Evolutionary conservation across 2,329 filamentous ascomycete species (phyloP).

Genomic region (Ascochyta viciae-villosae): DNA sequence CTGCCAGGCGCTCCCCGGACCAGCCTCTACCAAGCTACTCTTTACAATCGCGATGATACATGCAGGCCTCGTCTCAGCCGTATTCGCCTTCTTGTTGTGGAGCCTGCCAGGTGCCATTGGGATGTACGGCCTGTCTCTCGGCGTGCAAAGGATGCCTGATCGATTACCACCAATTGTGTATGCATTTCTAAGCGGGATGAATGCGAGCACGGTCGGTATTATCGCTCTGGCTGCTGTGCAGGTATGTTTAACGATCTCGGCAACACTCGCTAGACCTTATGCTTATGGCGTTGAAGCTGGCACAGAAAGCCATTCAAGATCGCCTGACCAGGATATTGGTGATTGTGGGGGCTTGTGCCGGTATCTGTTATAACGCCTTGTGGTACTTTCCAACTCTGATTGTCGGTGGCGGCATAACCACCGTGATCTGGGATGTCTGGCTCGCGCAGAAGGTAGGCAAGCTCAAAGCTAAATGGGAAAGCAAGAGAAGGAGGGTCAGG

Average conservation of each 20-base stretch:
- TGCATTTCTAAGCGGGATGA: slow-evolving; percentile 73
- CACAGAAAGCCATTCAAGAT: slow-evolving; percentile 72
- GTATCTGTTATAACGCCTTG: slow-evolving; percentile 72
- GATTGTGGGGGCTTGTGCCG: slow-evolving; percentile 68
- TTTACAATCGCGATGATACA: slow-evolving; percentile 73
- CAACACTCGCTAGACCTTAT: background rate
- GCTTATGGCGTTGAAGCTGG: slow-evolving; percentile 55
- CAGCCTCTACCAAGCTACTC: slow-evolving; percentile 73
- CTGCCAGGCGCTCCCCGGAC: slow-evolving; percentile 71
- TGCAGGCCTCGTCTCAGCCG: slow-evolving; percentile 63
- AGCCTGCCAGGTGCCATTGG: slow-evolving; percentile 73
- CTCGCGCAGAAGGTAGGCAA: slow-evolving; percentile 53
- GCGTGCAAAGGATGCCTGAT: slow-evolving; percentile 66
- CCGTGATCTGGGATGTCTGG: slow-evolving; percentile 64
- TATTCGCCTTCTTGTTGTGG: slow-evolving; percentile 70
- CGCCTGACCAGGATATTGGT: slow-evolving; percentile 68
- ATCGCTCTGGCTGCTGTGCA: slow-evolving; percentile 72
- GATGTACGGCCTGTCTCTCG: slow-evolving; percentile 72
- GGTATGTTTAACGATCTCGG: background rate
- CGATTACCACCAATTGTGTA: slow-evolving; percentile 69
- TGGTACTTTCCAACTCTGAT: slow-evolving; percentile 79
- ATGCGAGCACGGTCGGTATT: slow-evolving; percentile 74
- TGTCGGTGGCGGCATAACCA: slow-evolving; percentile 59
- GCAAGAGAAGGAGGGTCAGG: slow-evolving; percentile 25
- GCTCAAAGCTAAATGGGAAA: slow-evolving; percentile 27